A percentile compares a stretch with the other conserved stretches of the same genome.
Evolutionary conservation across 1,139 yeast species (phyloP).

Genomic region (Waltiozyma sp.): DNA sequence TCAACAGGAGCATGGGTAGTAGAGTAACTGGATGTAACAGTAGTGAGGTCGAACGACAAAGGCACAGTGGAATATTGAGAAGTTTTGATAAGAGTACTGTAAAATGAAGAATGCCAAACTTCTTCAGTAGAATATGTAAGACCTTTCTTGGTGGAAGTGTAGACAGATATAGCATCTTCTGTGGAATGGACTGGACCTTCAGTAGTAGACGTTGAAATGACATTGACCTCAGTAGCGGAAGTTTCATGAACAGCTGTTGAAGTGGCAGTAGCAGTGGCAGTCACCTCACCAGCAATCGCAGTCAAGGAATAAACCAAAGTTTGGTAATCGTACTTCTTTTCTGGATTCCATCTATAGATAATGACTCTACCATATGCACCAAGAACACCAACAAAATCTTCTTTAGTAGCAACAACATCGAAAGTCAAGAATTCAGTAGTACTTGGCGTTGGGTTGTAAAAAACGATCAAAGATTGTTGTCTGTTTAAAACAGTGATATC

Average conservation of each 20-base stretch:
- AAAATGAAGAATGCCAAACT: constrained; percentile 20
- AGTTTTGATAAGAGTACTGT: constrained; percentile 5
- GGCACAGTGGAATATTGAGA: no score
- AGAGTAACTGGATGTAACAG: not conserved
- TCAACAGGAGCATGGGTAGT: no score
- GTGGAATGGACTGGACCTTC: not conserved
- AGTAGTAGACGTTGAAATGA: not conserved
- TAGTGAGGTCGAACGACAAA: not conserved
- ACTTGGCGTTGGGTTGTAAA: not conserved
- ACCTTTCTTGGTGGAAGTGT: constrained; percentile 48
- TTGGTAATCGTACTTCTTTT: not conserved
- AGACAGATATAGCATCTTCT: constrained; percentile 31
- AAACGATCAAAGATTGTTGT: not conserved
- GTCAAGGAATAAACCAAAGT: not conserved
- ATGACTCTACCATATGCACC: not conserved
- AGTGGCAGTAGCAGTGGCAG: not conserved
- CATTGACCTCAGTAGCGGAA: not conserved
- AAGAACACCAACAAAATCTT: not conserved
- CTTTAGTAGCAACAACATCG: not conserved
- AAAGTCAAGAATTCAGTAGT: not conserved
- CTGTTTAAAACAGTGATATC: not conserved
- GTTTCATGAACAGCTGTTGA: not conserved
- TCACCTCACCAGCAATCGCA: not conserved
- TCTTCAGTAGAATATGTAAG: constrained; percentile 32
- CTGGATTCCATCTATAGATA: not conserved